These are phyloP conservation scores for Amylostereum areolatum DNA, from an alignment of 1,284 basidiomycete species.

Conservation along the genomic window DNA sequence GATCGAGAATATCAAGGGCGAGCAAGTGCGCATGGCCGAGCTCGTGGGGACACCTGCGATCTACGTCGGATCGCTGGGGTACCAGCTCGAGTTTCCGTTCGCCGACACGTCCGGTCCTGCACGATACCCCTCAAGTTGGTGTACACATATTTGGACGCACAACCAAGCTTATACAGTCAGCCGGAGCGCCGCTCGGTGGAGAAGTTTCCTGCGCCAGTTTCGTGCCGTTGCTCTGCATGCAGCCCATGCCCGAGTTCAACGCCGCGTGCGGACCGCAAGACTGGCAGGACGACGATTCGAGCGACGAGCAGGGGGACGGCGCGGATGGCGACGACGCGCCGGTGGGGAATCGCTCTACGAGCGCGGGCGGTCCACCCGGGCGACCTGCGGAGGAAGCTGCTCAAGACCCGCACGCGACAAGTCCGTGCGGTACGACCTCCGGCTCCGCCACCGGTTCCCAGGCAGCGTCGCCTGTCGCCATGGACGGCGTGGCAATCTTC, in stretches of 20 bases:
- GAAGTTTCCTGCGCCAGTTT: slow-evolving; percentile 82
- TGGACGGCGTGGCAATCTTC: no score
- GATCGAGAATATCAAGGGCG: slow-evolving; percentile 75
- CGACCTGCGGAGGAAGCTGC: slow-evolving; percentile 77
- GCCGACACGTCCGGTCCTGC: slow-evolving; percentile 74
- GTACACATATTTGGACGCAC: slow-evolving; percentile 86
- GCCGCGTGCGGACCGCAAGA: slow-evolving; percentile 60
- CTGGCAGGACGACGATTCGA: slow-evolving; percentile 41
- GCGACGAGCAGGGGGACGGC: slow-evolving; percentile 20
- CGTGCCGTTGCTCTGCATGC: slow-evolving; percentile 89
- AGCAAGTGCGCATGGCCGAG: slow-evolving; percentile 54
- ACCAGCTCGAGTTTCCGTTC: slow-evolving; percentile 81
- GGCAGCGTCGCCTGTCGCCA: no score
- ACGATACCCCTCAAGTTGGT: slow-evolving; percentile 87
- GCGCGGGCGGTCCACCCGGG: slow-evolving; percentile 58
- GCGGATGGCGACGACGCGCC: slow-evolving; percentile 39
- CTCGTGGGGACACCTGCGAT: slow-evolving; percentile 37
- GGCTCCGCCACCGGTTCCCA: no score
- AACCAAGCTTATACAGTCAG: slow-evolving; percentile 61
- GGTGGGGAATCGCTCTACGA: slow-evolving; percentile 73
- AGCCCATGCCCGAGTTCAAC: slow-evolving; percentile 73
- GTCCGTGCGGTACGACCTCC: slow-evolving; percentile 26
- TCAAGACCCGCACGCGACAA: no score
- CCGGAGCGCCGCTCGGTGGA: slow-evolving; percentile 83
- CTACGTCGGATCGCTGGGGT: slow-evolving; percentile 23